Evolutionary conservation across 768 basidiomycete species (phyloP), one percentile per base, ranked within the genome.

Genomic region (Russula olivacea): DNA sequence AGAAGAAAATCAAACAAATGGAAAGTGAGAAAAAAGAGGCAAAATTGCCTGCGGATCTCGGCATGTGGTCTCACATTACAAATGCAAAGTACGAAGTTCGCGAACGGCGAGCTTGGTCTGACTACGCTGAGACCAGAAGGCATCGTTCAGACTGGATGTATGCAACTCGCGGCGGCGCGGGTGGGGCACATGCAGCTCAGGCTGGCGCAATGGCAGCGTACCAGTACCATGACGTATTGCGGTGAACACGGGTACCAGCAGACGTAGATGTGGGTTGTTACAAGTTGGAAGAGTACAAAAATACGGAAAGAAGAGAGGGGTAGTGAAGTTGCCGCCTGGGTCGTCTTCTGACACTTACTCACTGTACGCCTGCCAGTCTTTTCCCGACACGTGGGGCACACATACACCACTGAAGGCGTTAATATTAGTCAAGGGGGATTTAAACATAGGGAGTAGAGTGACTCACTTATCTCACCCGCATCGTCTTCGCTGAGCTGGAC

Each of bases 381-480:
- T 68, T 78, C 74, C 62, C 81, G 77, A 78, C 89, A 83, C 47
- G 74, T 66, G 55, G 76, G 72, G 71, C 81, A 83, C 61, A 83
- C 69, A 72, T 83, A 89, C 59, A 84, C 75, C 76, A 76, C 88
- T 89, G 53, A n/a, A 15, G 14, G 12, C 14, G 49, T 8, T n/a
- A 41, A 0, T 10, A 41, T 21, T 19, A 49, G 53, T 61, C 23
- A 23, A 59, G 61, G 30, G 56, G 50, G 2, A n/a, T 9, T n/a
- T 19, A 66, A 45, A 57, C 9, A 17, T 41, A 55, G 59, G 32
- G 23, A 52, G 25, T 9, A n/a, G 12, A 9, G 21, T 55, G 61
- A 81, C 88, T 77, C 74, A 89, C 89, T 81, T 73, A 92, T 87
- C 70, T 88, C 85, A 68, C 83, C 83, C 14, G 90, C 89, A 64